Base-by-base conservation (phyloP, 495 filamentous ascomycete genomes). In the Endocarpon pusillum region DNA sequence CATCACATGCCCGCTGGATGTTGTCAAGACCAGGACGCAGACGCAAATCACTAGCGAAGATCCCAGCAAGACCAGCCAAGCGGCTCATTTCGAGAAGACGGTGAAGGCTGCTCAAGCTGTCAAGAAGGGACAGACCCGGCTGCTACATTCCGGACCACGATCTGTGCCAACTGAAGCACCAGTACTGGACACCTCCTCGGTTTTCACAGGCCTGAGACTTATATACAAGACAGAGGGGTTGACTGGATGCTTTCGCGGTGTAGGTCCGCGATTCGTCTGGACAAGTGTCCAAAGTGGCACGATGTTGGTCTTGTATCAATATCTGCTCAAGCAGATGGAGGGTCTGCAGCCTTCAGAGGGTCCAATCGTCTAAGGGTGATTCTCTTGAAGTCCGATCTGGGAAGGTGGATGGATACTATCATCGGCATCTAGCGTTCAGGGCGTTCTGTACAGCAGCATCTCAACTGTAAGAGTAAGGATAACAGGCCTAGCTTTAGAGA, bases 1-100 rank as follows among this genome's bases (percentile, higher is more conserved):
- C 3, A 73, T 97, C 1, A 96, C 89, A 2, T 94, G 85, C 48
- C 89, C 89, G 10, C 67, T 97, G 42, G 89, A 97, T 48, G 89
- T 97, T 3, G 91, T 97, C 32, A 97, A 97, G 57, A 97, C 89
- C 1, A 67, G 89, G 32, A 76, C 96, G n/a, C 89, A 97, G 52
- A 97, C 89, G 1, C 87, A 96, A 52, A 63, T 89, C 25, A 78
- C 89, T 41, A 64, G 58, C 1, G 47, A 45, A 11, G 37, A 32
- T 21, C 21, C 27, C 5, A 17, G 14, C 14, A 31, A 14, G 28
- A 17, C 14, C 5, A 5, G 7, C 12, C 14, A 17, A 14, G 19
- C 28, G 19, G 5, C 12, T 7, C 14, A 14, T 14, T 17, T 31
- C 28, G 12, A 14, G 12, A 5, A 14, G 4, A 31, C 5, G 12